Evolutionary conservation across 169 alveolate species (phyloP), one percentile per base, ranked within the genome.

Genomic region (Nephromyces sp.): DNA sequence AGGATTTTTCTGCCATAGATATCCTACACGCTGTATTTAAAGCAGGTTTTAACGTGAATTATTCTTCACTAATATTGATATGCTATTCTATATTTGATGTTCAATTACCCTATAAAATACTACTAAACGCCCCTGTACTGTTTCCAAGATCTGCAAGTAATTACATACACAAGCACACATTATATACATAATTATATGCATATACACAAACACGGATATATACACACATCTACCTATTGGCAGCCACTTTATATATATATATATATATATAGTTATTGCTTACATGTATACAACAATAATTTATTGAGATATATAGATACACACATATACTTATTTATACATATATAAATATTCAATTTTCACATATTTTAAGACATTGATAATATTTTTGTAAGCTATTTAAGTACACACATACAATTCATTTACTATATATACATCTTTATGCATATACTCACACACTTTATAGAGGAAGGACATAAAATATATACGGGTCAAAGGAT

Each of bases 11-110:
- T 43, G 92, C 88, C 6, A 69, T 82, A 3, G 87, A 81, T 66
- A 81, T 87, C 24, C 86, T 84, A 81, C 83, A 89, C 70, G 79
- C 89, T 3, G 84, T 88, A 89, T 69, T 88, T 64, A 84, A 86
- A 75, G 88, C 82, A 80, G 75, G 81, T 32, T 84, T 73, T 78
- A 89, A 89, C 78, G 75, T 84, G 21, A 80, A 82, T 21, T 89
- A 79, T 71, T 86, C 92, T 6, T 79, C 89, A 24, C 52, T 84
- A 32, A 90, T 91, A 0, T 81, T 86, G 53, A 79, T 89, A 62
- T 79, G 82, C 28, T 86, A 78, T 74, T 86, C 87, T 21, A 79
- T 87, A 3, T 75, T 86, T 61, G 93, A 88, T 67, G 77, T 87
- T n/a, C 86, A 83, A 32, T 72, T 88, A 32, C 93, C 93, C 28